Evolutionary conservation across 2,329 filamentous ascomycete genomes (phyloP).

Genomic region (Hypoxylon sp.): DNA sequence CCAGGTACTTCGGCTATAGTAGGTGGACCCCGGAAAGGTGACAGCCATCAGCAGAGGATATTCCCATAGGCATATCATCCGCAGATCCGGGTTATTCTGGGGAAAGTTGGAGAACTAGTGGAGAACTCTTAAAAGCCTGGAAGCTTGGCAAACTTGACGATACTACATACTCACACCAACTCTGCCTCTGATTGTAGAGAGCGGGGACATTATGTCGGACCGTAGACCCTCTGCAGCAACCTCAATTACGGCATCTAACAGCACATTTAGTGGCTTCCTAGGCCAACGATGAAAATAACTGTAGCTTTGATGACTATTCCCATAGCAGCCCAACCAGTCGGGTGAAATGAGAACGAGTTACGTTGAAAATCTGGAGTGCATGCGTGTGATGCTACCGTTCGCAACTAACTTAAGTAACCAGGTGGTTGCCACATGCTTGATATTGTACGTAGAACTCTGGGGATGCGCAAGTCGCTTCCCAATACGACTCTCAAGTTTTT

Average conservation of each 20-base stretch:
- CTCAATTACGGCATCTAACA: slow-evolving; percentile 43
- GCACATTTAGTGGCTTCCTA: slow-evolving; percentile 37
- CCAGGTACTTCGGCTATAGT: slow-evolving; percentile 69
- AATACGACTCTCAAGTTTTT: slow-evolving; percentile 26
- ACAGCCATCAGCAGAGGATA: slow-evolving; percentile 42
- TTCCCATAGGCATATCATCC: slow-evolving; percentile 50
- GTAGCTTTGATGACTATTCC: slow-evolving; percentile 40
- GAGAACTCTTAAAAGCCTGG: slow-evolving; percentile 48
- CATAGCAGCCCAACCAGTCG: slow-evolving; percentile 41
- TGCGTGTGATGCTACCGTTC: slow-evolving; percentile 30
- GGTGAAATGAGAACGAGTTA: slow-evolving; percentile 48
- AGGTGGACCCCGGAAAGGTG: slow-evolving; percentile 42
- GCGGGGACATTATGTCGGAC: slow-evolving; percentile 54
- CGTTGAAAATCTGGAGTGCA: slow-evolving; percentile 42
- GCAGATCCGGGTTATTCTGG: slow-evolving; percentile 55
- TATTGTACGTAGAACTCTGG: slow-evolving; percentile 36
- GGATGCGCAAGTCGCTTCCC: slow-evolving; percentile 33
- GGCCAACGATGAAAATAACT: slow-evolving; percentile 37
- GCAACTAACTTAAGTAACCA: slow-evolving; percentile 29
- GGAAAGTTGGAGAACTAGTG: slow-evolving; percentile 50
- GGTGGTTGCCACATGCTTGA: slow-evolving; percentile 45
- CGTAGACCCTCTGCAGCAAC: slow-evolving; percentile 56
- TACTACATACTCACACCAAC: slow-evolving; percentile 52
- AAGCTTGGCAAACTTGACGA: slow-evolving; percentile 51
- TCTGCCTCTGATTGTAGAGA: slow-evolving; percentile 41